A percentile compares a stretch with the other conserved stretches of the same genome.
Evolutionary conservation across 2,329 filamentous ascomycete species (phyloP).

Genomic region (Diplodia mutila): DNA sequence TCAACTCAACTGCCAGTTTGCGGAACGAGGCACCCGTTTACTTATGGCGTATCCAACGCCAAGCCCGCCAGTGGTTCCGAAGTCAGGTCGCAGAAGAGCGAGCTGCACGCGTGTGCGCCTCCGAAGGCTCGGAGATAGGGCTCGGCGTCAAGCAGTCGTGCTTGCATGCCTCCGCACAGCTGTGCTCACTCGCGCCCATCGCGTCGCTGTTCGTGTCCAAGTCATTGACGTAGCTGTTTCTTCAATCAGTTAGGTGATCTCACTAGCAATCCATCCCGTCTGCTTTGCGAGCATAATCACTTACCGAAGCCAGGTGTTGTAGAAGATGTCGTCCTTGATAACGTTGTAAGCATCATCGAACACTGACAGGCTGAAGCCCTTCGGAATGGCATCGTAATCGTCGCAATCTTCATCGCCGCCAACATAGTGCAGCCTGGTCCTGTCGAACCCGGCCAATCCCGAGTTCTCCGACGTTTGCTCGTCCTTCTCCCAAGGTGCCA

Average conservation of each 20-base stretch:
- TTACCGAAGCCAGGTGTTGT: constrained; percentile 68
- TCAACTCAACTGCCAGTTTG: neutral
- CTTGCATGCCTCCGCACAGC: neutral
- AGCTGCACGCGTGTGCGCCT: neutral
- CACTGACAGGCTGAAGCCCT: constrained; percentile 54
- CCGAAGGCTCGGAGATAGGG: neutral
- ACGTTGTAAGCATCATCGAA: constrained; percentile 64
- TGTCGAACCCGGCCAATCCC: neutral
- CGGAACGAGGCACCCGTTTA: neutral
- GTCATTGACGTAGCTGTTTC: constrained; percentile 3
- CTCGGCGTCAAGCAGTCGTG: neutral
- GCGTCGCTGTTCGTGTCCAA: neutral
- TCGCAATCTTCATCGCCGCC: neutral
- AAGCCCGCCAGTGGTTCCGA: neutral
- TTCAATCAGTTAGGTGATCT: neutral
- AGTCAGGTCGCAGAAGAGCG: neutral
- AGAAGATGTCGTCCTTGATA: constrained; percentile 69
- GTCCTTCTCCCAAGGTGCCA: constrained; percentile 20
- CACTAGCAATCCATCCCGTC: neutral
- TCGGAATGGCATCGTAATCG: constrained; percentile 44
- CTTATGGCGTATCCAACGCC: neutral
- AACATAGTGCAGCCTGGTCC: neutral
- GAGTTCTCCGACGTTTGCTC: neutral
- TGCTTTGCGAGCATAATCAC: neutral
- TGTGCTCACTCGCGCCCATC: neutral